A percentile compares a stretch with the other conserved stretches of the same genome.
phyloP scores from a whole-genome alignment of 192 early-diverging fungal species.

The Backusella mclennaniae region DNA sequence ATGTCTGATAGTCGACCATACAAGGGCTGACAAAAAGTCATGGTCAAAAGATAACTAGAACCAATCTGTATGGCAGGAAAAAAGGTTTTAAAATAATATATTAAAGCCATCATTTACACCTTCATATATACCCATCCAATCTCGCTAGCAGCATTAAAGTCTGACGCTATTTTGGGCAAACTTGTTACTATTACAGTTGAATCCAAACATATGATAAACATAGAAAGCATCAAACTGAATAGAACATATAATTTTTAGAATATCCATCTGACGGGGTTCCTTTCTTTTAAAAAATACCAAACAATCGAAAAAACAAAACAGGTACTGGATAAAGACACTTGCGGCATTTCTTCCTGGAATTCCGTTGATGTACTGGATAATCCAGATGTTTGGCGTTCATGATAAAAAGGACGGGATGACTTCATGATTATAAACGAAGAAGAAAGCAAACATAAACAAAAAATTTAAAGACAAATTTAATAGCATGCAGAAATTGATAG shows the following conservation, averaged over 20 bases:
- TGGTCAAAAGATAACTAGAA: neutral
- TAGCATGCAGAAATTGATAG: neutral
- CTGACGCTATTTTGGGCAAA: slow-evolving; percentile 64
- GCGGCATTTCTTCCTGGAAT: neutral
- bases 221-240: slow-evolving; percentile 52
- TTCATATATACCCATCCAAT: slow-evolving; percentile 72
- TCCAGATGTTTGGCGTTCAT: neutral
- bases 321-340: neutral
- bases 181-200: slow-evolving; percentile 83
- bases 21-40: neutral
- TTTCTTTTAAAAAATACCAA: neutral
- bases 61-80: neutral
- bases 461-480: neutral
- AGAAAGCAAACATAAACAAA: neutral
- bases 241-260: neutral
- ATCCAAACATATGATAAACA: slow-evolving; percentile 75
- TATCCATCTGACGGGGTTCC: neutral
- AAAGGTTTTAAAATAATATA: neutral
- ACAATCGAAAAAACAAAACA: neutral
- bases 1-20: neutral
- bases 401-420: neutral
- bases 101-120: neutral
- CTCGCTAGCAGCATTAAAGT: slow-evolving; percentile 62
- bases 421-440: neutral
- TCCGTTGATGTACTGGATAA: neutral